Percentiles rank a stretch among this genome's conserved stretches.
Evolutionary conservation across 139 green algal species (phyloP).

Genomic region (Yamagishiella unicocca): DNA sequence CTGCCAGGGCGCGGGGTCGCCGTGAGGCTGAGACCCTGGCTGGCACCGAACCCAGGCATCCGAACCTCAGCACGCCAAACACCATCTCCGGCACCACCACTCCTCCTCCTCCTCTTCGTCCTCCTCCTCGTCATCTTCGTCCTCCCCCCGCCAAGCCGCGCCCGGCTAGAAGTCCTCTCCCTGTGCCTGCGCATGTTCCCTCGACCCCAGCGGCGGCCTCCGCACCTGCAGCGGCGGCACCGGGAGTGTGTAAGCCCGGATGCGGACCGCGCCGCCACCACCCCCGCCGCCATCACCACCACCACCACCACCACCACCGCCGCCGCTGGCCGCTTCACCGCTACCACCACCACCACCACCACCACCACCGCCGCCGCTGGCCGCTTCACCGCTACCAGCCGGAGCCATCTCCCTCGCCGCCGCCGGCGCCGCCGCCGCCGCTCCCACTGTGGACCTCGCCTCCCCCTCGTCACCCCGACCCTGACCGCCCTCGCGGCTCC

Average conservation of each 20-base stretch:
- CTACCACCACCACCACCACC: neutral
- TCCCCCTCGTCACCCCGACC: neutral
- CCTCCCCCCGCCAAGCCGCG: neutral
- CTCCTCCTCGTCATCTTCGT: no score
- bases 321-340: no score
- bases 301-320: neutral
- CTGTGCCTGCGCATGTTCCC: neutral
- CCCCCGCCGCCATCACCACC: neutral
- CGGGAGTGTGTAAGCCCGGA: neutral
- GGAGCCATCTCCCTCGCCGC: neutral
- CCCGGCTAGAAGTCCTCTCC: slow-evolving; percentile 11
- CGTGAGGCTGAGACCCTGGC: no score
- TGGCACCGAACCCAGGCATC: no score
- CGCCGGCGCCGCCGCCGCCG: neutral
- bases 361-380: no score
- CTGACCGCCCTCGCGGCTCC: neutral
- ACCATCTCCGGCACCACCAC: neutral
- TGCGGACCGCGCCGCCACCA: neutral
- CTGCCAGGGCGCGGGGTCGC: no score
- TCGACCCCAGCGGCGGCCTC: neutral
- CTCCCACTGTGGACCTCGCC: no score
- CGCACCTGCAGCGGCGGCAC: slow-evolving; percentile 7
- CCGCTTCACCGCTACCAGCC: neutral
- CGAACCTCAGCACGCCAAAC: no score
- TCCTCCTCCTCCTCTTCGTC: neutral